A percentile compares a stretch with the other conserved stretches of the same genome.
phyloP scores from a whole-genome alignment of 257 asterid genomes.

The Solanum pinnatisectum region DNA sequence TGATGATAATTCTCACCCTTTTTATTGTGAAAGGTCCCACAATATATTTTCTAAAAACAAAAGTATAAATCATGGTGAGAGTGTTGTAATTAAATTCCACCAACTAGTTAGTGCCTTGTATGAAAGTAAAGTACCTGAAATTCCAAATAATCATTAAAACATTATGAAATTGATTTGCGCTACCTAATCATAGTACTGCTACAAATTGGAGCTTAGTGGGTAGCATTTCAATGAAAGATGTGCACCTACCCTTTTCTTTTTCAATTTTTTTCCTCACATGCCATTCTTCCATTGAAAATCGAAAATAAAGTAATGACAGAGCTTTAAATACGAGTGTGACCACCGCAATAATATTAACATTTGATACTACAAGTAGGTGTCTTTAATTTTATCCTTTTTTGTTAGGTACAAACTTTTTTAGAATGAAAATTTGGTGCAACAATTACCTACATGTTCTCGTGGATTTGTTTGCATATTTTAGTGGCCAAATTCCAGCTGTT shows the following conservation, averaged over 20 bases:
- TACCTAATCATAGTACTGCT: neutral
- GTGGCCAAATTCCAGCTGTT: neutral
- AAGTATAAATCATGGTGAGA: neutral
- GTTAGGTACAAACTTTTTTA: neutral
- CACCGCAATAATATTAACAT: neutral
- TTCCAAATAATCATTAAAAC: neutral
- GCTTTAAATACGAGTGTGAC: neutral
- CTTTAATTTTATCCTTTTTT: neutral
- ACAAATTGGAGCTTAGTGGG: neutral
- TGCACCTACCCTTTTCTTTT: neutral
- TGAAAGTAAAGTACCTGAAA: neutral
- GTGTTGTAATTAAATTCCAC: neutral
- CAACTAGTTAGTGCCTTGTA: neutral
- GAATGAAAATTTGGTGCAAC: neutral
- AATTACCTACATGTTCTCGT: neutral
- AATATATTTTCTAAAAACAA: neutral
- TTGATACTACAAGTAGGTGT: neutral
- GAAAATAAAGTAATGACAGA: neutral
- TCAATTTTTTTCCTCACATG: neutral
- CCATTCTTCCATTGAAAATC: neutral
- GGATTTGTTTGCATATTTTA: neutral
- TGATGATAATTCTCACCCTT: rapidly evolving
- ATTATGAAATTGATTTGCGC: neutral
- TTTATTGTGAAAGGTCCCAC: neutral
- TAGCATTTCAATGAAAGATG: neutral